Evolutionary conservation across 495 filamentous ascomycete genomes (phyloP).

Genomic region (Xylona heveae): DNA sequence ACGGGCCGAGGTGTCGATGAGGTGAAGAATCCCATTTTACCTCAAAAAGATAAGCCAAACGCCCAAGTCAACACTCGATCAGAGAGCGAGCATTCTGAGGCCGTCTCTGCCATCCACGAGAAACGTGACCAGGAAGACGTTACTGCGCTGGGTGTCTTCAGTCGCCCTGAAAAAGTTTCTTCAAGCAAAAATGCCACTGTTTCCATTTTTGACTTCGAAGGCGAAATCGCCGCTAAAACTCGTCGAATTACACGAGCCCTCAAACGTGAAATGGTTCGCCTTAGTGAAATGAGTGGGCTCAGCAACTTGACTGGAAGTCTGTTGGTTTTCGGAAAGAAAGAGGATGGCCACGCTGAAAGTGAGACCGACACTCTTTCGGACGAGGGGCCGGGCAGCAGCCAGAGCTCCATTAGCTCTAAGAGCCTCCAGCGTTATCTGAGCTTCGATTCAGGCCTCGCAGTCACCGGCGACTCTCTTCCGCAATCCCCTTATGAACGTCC

Average conservation of each 20-base stretch:
- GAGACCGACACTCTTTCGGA: neutral
- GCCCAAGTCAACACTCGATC: too few relatives aligned
- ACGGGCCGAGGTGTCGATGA: neutral
- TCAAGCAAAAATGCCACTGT: neutral
- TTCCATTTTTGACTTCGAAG: neutral
- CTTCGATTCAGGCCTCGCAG: neutral
- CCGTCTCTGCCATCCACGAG: neutral
- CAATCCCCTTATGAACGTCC: neutral
- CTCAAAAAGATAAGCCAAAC: too few relatives aligned
- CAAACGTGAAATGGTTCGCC: neutral
- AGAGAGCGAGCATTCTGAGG: too few relatives aligned
- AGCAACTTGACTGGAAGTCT: conserved; percentile 6
- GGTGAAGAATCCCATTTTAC: neutral
- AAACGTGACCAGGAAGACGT: neutral
- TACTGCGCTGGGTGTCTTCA: neutral
- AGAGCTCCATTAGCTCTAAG: conserved; percentile 1
- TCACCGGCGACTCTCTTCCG: neutral
- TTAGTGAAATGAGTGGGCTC: conserved; percentile 4
- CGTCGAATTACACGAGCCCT: neutral
- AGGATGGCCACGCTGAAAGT: neutral
- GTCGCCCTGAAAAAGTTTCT: neutral
- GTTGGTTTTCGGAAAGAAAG: conserved; percentile 2
- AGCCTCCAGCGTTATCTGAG: neutral
- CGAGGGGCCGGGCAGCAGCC: conserved; percentile 4
- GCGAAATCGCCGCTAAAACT: neutral